Evolutionary conservation across 1,284 basidiomycete genomes (phyloP).

Genomic region (Hortiboletus rubellus): DNA sequence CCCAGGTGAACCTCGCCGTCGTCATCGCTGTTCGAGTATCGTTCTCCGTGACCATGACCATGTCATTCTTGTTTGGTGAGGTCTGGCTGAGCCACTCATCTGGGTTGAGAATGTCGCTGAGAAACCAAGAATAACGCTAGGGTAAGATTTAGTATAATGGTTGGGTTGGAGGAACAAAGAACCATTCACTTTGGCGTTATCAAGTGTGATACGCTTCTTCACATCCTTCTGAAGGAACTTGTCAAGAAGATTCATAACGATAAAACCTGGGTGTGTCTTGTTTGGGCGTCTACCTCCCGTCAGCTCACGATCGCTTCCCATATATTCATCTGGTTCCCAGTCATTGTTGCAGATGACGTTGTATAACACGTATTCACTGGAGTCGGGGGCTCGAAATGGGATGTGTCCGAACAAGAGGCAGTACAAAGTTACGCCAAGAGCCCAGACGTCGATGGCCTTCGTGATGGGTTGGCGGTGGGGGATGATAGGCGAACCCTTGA

Average conservation of each 20-base stretch:
- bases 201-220: slow-evolving; percentile 75
- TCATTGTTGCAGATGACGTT: slow-evolving; percentile 80
- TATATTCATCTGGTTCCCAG: slow-evolving; percentile 68
- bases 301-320: slow-evolving; percentile 72
- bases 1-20: slow-evolving; percentile 54
- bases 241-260: slow-evolving; percentile 73
- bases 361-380: slow-evolving; percentile 80
- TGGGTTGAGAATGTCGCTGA: slow-evolving; percentile 70
- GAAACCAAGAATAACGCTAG: slow-evolving; percentile 74
- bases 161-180: slow-evolving; percentile 6
- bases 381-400: slow-evolving; percentile 61
- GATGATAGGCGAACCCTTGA: slow-evolving; percentile 32
- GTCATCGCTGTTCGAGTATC: slow-evolving; percentile 82
- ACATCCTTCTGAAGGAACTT: slow-evolving; percentile 85
- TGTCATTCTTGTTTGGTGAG: slow-evolving; percentile 57
- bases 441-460: slow-evolving; percentile 99
- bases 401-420: slow-evolving; percentile 88
- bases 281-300: slow-evolving; percentile 59
- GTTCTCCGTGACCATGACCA: slow-evolving; percentile 72
- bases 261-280: slow-evolving; percentile 50
- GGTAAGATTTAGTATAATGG: slow-evolving; percentile 10
- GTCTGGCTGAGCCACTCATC: slow-evolving; percentile 81
- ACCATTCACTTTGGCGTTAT: slow-evolving; percentile 78
- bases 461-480: slow-evolving; percentile 71
- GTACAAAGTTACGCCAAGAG: slow-evolving; percentile 96